These are phyloP conservation scores for Vanderwaltozyma verrucispora DNA, from an alignment of 805 yeast species.

Conservation along the genomic window DNA sequence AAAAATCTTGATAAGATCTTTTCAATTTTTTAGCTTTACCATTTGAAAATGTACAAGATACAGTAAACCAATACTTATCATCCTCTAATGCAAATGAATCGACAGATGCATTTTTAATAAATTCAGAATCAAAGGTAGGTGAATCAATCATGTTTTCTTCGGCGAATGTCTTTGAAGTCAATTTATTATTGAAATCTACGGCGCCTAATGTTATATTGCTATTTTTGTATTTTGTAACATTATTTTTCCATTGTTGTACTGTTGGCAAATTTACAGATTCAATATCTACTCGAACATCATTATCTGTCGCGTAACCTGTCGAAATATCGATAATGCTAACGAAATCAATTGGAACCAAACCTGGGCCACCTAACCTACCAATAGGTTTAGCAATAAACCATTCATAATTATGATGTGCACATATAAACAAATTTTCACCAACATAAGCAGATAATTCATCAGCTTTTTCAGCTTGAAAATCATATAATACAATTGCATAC, in stretches of 20 bases:
- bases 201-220: conserved; percentile 66
- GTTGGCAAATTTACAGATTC: conserved; percentile 67
- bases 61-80: conserved; percentile 82
- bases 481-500: conserved; percentile 79
- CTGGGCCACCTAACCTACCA: conserved; percentile 93
- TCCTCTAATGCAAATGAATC: conserved; percentile 72
- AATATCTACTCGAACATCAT: conserved; percentile 49
- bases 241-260: conserved; percentile 91
- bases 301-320: conserved; percentile 47
- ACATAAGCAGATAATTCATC: conserved; percentile 80
- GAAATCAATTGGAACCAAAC: conserved; percentile 85
- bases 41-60: conserved; percentile 54
- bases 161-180: background rate
- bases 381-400: conserved; percentile 98
- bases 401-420: conserved; percentile 93
- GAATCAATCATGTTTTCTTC: background rate
- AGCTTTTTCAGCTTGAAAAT: conserved; percentile 61
- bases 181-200: conserved; percentile 20
- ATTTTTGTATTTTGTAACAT: conserved; percentile 87
- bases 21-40: conserved; percentile 66
- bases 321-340: conserved; percentile 77
- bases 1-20: conserved; percentile 91
- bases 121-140: conserved; percentile 8
- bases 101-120: conserved; percentile 46
- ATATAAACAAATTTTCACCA: conserved; percentile 84